phyloP scores from a whole-genome alignment of 805 yeast species.

The Ogataea nakhonphanomensis region DNA sequence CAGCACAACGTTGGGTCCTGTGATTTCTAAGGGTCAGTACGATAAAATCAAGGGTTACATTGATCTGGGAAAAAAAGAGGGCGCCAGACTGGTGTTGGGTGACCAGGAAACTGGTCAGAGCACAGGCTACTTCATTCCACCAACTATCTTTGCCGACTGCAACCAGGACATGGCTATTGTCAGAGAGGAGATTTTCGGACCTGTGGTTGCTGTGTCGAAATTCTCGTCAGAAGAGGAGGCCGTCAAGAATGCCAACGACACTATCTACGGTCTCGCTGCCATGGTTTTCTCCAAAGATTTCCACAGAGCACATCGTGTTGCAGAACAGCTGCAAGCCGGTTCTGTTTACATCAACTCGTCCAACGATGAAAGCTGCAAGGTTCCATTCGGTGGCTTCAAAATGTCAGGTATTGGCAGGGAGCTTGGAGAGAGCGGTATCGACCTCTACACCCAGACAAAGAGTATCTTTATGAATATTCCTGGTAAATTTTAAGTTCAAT shows the following conservation, averaged over 20 bases:
- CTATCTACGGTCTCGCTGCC: constrained; percentile 78
- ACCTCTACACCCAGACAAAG: constrained; percentile 69
- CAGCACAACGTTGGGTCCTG: constrained; percentile 55
- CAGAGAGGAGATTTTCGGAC: constrained; percentile 84
- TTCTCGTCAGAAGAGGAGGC: constrained; percentile 70
- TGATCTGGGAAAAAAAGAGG: constrained; percentile 43
- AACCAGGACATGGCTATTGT: constrained; percentile 61
- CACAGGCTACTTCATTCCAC: constrained; percentile 65
- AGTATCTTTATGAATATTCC: constrained; percentile 59
- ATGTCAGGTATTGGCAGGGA: constrained; percentile 80
- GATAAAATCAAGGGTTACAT: constrained; percentile 49
- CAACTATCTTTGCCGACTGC: constrained; percentile 75
- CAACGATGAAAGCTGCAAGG: constrained; percentile 58
- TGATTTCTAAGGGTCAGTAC: constrained; percentile 53
- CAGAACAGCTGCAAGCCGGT: constrained; percentile 56
- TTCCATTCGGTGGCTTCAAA: constrained; percentile 82
- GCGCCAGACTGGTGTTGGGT: constrained; percentile 45
- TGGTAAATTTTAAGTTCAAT: constrained; percentile 21
- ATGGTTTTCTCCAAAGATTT: constrained; percentile 73
- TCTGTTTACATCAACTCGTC: constrained; percentile 68
- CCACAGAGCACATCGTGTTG: constrained; percentile 51
- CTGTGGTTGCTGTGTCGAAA: constrained; percentile 68
- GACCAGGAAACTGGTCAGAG: constrained; percentile 40
- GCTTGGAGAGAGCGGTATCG: constrained; percentile 69
- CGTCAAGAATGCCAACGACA: constrained; percentile 61